phyloP scores from a whole-genome alignment of 164 flowering plant species.

The Tetracentron sinense region DNA sequence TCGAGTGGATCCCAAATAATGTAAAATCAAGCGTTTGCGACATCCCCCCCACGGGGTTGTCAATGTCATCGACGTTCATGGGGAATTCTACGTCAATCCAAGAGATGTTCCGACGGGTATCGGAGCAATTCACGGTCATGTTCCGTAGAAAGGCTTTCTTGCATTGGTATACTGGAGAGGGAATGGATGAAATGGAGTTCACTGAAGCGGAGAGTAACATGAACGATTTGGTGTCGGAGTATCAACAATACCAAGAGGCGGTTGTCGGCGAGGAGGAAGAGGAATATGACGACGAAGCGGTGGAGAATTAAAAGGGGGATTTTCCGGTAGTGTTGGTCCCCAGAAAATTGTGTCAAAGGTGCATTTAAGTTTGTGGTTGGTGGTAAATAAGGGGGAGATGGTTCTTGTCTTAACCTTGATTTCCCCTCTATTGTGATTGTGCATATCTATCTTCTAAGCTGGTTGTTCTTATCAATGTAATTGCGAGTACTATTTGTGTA shows the following conservation, averaged over 20 bases:
- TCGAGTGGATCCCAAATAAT: constrained; percentile 73
- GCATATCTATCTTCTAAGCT: no score
- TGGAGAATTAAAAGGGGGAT: not conserved
- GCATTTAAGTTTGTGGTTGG: no score
- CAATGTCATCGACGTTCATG: constrained; percentile 63
- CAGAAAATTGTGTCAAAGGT: no score
- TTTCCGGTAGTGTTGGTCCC: no score
- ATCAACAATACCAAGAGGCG: constrained; percentile 75
- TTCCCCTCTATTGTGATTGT: no score
- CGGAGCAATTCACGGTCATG: constrained; percentile 72
- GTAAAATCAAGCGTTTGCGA: constrained; percentile 72
- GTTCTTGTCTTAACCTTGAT: no score
- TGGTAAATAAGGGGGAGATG: no score
- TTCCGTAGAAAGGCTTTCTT: constrained; percentile 64
- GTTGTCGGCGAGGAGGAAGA: constrained; percentile 37
- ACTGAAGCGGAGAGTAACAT: constrained; percentile 74
- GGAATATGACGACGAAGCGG: constrained; percentile 34
- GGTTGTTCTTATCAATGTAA: no score
- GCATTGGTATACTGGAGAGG: constrained; percentile 77
- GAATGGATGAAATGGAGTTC: constrained; percentile 79
- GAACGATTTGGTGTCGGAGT: constrained; percentile 72
- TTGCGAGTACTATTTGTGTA: no score
- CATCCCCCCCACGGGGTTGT: constrained; percentile 55
- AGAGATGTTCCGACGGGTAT: constrained; percentile 61
- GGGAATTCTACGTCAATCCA: constrained; percentile 70